phyloP scores from a whole-genome alignment of 257 asterid genomes.

The Solanum tarijense region DNA sequence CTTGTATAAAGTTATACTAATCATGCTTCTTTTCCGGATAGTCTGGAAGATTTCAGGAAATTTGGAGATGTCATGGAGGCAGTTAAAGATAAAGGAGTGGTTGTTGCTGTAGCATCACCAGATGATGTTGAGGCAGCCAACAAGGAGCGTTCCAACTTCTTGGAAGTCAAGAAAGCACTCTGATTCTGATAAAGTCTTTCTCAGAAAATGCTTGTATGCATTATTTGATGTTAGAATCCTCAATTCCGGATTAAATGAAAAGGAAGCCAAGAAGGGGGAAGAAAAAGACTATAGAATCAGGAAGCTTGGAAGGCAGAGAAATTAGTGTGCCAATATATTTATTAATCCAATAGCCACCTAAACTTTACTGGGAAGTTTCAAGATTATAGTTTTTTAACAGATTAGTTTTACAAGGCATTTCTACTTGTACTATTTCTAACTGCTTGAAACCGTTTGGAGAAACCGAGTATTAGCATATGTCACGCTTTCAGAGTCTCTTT shows the following conservation, averaged over 20 bases:
- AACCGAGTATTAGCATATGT: not conserved
- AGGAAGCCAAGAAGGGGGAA: not conserved
- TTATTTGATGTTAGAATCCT: not conserved
- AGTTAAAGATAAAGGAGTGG: constrained; percentile 74
- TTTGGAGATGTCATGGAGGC: constrained; percentile 63
- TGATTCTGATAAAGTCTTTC: constrained; percentile 6
- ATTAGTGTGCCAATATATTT: not conserved
- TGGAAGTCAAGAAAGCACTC: constrained; percentile 78
- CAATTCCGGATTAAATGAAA: not conserved
- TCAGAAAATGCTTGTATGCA: not conserved
- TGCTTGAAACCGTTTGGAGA: not conserved
- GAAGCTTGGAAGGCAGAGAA: not conserved
- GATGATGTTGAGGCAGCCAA: constrained; percentile 83
- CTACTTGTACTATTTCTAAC: not conserved
- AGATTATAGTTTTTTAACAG: not conserved
- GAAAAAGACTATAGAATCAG: not conserved
- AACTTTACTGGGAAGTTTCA: not conserved
- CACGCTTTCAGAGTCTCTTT: not conserved
- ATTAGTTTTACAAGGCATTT: not conserved
- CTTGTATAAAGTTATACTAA: not conserved
- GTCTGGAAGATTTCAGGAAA: constrained; percentile 85
- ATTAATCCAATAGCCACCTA: not conserved
- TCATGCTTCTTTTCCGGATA: constrained; percentile 1
- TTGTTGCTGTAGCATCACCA: constrained; percentile 85
- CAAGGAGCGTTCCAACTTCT: constrained; percentile 48